Percentiles rank a stretch among this genome's conserved stretches.
Evolutionary conservation across 192 early-diverging fungal genomes (phyloP).

Genomic region (Coemansia biformis): DNA sequence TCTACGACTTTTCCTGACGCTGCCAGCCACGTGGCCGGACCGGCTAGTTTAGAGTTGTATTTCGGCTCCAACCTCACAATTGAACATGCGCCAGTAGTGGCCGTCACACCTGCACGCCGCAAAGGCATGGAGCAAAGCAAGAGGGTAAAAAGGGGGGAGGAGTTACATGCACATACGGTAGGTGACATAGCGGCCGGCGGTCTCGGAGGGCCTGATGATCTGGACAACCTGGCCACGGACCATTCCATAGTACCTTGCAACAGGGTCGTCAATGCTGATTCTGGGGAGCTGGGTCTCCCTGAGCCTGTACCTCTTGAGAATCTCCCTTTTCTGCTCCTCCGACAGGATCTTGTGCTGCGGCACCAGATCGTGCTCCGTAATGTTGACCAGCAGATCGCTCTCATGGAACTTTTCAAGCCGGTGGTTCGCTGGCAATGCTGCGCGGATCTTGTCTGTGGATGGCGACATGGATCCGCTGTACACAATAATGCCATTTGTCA

Average conservation of each 20-base stretch:
- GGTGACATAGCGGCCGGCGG: conserved; percentile 94
- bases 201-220: conserved; percentile 92
- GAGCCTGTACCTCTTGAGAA: conserved; percentile 86
- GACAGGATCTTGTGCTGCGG: conserved; percentile 85
- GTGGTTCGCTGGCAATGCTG: not conserved
- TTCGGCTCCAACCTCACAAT: too few relatives aligned
- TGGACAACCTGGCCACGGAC: conserved; percentile 83
- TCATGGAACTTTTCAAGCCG: conserved; percentile 84
- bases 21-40: too few relatives aligned
- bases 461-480: conserved; percentile 79
- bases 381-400: conserved; percentile 91
- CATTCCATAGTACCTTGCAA: conserved; percentile 95
- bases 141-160: not conserved
- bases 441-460: conserved; percentile 66
- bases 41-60: too few relatives aligned
- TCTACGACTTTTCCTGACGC: conserved; percentile 54
- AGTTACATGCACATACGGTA: conserved; percentile 87
- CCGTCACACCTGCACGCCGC: too few relatives aligned
- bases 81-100: too few relatives aligned
- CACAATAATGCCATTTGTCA: conserved; percentile 82
- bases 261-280: conserved; percentile 80
- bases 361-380: conserved; percentile 93
- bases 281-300: conserved; percentile 94
- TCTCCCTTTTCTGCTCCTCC: conserved; percentile 82
- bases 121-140: too few relatives aligned